Base-by-base conservation (phyloP, 192 early-diverging fungal genomes). In the Coemansia sp. region DNA sequence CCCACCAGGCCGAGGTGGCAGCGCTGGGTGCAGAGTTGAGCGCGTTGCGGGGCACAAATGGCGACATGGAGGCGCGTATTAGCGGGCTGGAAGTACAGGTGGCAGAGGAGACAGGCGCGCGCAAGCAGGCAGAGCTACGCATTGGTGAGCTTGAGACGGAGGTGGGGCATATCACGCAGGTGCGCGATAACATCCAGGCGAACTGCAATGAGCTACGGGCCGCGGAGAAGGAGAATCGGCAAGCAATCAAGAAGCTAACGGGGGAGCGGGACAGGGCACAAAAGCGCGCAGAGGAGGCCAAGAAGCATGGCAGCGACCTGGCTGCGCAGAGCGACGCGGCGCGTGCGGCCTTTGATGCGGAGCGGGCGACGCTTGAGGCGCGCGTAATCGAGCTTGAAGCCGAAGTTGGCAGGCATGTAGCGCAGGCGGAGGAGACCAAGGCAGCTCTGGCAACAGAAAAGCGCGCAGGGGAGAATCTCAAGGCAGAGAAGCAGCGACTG, bases 121-220 rank as follows among this genome's bases (percentile, higher is more conserved):
- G 22, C n/a, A 57, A 21, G 6, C 49, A 44, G 19, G 52, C 58
- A 52, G 44, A 59, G 41, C 64, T 66, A 60, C 67, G 63, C 32
- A 62, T 66, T 21, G 64, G 53, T 27, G 67, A 50, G 26, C 63
- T 73, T 25, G 70, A 72, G 59, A 52, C 75, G 22, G 67, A 68
- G 32, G 30, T 72, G 30, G 69, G 52, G n/a, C 69, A 72, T 50
- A 66, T 62, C 7, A n/a, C 25, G 14, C 61, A 72, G 44, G 50
- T 69, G 49, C 75, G 75, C 54, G 60, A 64, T 54, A 68, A 54
- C n/a, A 72, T 78, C 24, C 75, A 78, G 58, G 32, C 54, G 16
- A 78, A 72, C 54, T 62, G 72, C 58, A 70, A 78, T 58, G 28
- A 14, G 24, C 59, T 78, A 49, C 61, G n/a, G 21, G 62, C 52